A percentile compares a stretch with the other conserved stretches of the same genome.
Conservation (phyloP, 2,329 filamentous ascomycete genomes). For the Diaporthe destruens region DNA sequence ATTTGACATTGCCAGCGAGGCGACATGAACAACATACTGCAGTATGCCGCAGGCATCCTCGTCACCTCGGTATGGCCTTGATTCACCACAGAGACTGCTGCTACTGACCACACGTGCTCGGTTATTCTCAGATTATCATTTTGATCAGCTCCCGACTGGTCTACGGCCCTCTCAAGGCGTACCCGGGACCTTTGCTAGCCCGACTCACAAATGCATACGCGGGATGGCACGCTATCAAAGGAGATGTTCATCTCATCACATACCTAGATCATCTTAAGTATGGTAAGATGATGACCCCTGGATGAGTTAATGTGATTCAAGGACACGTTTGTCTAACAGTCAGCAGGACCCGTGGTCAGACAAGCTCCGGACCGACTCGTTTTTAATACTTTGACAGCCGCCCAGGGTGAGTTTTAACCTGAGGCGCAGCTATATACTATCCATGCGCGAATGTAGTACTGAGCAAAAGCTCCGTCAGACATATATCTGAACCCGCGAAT, state of each 20-base stretch:
- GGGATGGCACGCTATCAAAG: neutral
- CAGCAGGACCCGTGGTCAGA: neutral
- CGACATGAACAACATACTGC: neutral
- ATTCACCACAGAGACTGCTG: neutral
- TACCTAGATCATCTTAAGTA: constrained; percentile 20
- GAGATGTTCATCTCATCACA: constrained; percentile 12
- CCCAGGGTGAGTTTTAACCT: neutral
- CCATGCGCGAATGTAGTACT: neutral
- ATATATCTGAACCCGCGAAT: neutral
- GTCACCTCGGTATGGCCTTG: neutral
- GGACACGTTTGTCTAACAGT: neutral
- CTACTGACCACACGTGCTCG: neutral
- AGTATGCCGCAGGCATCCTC: neutral
- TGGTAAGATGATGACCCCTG: neutral
- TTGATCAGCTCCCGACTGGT: neutral
- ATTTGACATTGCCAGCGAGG: neutral
- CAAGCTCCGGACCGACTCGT: constrained; percentile 1
- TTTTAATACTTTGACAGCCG: neutral
- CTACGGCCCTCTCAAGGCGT: neutral
- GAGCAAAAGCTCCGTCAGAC: neutral
- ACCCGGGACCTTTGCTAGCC: neutral
- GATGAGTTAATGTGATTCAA: neutral
- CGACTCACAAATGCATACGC: constrained; percentile 10
- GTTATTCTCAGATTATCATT: neutral
- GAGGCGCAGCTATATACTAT: neutral